Conservation (phyloP, 2,329 filamentous ascomycete genomes). For the Seiridium cupressi region DNA sequence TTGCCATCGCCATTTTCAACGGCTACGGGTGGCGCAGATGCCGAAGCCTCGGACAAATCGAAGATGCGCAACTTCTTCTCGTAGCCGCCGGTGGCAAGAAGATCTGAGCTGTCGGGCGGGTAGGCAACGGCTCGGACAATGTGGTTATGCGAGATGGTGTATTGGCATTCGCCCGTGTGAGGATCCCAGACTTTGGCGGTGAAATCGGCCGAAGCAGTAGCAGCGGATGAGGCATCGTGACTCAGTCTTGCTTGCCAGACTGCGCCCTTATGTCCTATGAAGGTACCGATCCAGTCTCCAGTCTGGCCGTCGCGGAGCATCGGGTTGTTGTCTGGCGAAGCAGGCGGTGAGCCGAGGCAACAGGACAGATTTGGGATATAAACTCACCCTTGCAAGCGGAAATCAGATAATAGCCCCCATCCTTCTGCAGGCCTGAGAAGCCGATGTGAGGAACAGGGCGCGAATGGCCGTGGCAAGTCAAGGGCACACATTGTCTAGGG, state of each 20-base stretch:
- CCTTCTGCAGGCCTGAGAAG: constrained; percentile 81
- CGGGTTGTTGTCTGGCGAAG: constrained; percentile 79
- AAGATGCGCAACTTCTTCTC: constrained; percentile 97
- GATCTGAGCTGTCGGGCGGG: constrained; percentile 74
- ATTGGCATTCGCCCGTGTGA: constrained; percentile 84
- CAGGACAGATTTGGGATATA: constrained; percentile 14
- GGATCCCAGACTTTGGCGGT: constrained; percentile 98
- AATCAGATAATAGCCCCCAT: constrained; percentile 86
- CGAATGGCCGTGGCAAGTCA: constrained; percentile 94
- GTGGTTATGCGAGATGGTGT: constrained; percentile 86
- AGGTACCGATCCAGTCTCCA: constrained; percentile 97
- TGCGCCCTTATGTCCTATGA: constrained; percentile 96
- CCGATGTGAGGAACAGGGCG: constrained; percentile 87
- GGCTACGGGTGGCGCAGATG: constrained; percentile 28
- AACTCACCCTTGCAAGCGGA: constrained; percentile 84
- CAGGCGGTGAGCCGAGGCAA: background rate
- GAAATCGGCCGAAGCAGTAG: constrained; percentile 94
- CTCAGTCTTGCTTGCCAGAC: constrained; percentile 95
- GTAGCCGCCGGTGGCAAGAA: constrained; percentile 88
- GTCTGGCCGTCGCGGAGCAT: constrained; percentile 97
- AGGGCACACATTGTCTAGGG: constrained; percentile 57
- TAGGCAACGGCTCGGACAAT: constrained; percentile 95
- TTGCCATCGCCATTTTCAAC: background rate
- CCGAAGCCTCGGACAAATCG: constrained; percentile 63
- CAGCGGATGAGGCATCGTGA: constrained; percentile 81